These are phyloP conservation scores for Melanomma pulvis-pyrius DNA, from an alignment of 495 filamentous ascomycete genomes.

Conservation along the genomic window DNA sequence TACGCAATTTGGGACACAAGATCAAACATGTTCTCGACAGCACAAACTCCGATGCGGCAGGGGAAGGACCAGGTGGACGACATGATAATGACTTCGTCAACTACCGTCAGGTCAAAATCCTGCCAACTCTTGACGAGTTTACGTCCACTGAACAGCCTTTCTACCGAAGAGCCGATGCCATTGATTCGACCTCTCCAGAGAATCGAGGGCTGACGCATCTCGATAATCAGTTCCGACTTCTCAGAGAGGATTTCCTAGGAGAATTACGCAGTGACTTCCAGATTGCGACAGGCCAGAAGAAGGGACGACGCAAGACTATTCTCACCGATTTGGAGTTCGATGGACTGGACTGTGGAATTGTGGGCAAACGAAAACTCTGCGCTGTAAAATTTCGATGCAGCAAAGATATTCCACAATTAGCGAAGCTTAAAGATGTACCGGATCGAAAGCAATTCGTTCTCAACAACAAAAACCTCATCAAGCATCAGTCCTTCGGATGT, in stretches of 20 bases:
- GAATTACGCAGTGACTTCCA: constrained; percentile 62
- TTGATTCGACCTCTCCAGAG: not conserved
- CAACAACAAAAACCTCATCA: constrained; percentile 55
- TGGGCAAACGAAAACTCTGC: constrained; percentile 16
- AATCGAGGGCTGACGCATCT: constrained; percentile 58
- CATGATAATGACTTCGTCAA: constrained; percentile 77
- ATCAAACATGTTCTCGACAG: constrained; percentile 50
- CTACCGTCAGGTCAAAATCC: constrained; percentile 64
- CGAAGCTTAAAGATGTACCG: constrained; percentile 23
- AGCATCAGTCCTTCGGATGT: constrained; percentile 65
- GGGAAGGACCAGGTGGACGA: constrained; percentile 63
- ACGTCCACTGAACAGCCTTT: constrained; percentile 60
- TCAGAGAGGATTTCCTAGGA: constrained; percentile 73
- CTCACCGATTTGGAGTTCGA: constrained; percentile 2
- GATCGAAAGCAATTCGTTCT: constrained; percentile 53
- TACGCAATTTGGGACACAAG: constrained; percentile 37
- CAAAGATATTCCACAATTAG: constrained; percentile 52
- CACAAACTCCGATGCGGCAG: constrained; percentile 24
- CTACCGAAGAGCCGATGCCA: constrained; percentile 49
- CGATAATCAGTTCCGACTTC: constrained; percentile 78
- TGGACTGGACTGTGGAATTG: constrained; percentile 34
- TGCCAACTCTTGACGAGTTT: constrained; percentile 73
- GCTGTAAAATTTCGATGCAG: constrained; percentile 41
- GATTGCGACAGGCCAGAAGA: constrained; percentile 31
- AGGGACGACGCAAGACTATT: constrained; percentile 17